phyloP scores from a whole-genome alignment of 495 filamentous ascomycete species.

The Penicillium flavigenum region DNA sequence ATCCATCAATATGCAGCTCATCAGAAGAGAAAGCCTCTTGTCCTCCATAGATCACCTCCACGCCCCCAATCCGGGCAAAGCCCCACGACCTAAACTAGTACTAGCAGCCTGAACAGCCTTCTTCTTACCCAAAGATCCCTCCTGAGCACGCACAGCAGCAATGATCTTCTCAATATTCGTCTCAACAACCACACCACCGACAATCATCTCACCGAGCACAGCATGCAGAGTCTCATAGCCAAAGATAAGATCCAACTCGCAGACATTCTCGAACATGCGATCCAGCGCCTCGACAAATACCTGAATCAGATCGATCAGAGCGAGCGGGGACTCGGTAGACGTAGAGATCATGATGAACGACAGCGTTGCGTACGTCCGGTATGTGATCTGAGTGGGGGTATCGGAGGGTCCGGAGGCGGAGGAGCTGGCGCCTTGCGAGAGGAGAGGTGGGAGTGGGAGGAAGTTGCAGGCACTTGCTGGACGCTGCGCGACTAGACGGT shows the following conservation, averaged over 20 bases:
- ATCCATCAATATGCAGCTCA: slow-evolving; percentile 5
- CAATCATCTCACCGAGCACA: slow-evolving; percentile 87
- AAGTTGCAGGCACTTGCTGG: slow-evolving; percentile 92
- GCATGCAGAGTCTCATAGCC: slow-evolving; percentile 98
- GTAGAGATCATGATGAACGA: slow-evolving; percentile 98
- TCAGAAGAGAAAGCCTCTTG: slow-evolving; percentile 1
- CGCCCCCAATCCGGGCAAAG: slow-evolving; percentile 41
- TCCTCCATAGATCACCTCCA: slow-evolving; percentile 36
- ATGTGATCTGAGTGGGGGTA: slow-evolving; percentile 91
- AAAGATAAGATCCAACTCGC: slow-evolving; percentile 96
- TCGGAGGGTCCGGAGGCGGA: slow-evolving; percentile 66
- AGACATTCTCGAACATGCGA: slow-evolving; percentile 95
- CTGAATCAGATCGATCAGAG: slow-evolving; percentile 93
- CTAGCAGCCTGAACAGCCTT: slow-evolving; percentile 48
- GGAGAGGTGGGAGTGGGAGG: slow-evolving; percentile 74
- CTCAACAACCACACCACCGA: slow-evolving; percentile 94
- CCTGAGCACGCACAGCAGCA: slow-evolving; percentile 74
- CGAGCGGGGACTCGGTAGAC: slow-evolving; percentile 94
- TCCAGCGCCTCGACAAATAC: slow-evolving; percentile 97
- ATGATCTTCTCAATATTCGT: slow-evolving; percentile 87
- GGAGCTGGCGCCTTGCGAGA: slow-evolving; percentile 62
- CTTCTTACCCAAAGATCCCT: slow-evolving; percentile 76
- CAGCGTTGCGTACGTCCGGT: slow-evolving; percentile 96
- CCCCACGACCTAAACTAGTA: slow-evolving; percentile 39
- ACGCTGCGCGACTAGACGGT: slow-evolving; percentile 90